phyloP scores from a whole-genome alignment of 306 rosid species.

The Myrica gale region DNA sequence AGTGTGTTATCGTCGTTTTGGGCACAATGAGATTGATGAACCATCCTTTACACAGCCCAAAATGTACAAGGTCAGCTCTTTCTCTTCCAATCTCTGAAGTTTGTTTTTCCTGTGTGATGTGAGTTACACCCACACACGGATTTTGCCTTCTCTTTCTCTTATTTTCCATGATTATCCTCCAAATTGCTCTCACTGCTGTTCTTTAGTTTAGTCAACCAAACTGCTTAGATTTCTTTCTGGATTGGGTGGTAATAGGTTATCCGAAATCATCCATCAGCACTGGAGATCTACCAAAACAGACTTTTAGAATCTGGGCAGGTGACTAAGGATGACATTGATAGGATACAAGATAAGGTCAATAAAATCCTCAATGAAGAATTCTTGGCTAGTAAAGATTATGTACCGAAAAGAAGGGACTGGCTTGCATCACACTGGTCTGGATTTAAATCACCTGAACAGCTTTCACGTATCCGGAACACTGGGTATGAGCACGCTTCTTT shows the following conservation, averaged over 20 bases:
- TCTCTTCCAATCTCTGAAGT: constrained; percentile 6
- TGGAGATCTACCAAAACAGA: constrained; percentile 77
- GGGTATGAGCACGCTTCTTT: constrained; percentile 52
- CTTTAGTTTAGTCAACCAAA: constrained; percentile 22
- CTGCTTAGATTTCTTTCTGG: constrained; percentile 22
- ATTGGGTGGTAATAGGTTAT: constrained; percentile 54
- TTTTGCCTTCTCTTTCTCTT: not conserved
- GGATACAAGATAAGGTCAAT: constrained; percentile 65
- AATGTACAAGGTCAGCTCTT: constrained; percentile 80
- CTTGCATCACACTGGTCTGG: constrained; percentile 96
- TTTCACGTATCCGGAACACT: constrained; percentile 87
- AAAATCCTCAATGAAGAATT: constrained; percentile 84
- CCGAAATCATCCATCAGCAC: constrained; percentile 78
- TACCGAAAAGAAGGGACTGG: constrained; percentile 93
- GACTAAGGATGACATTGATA: constrained; percentile 60
- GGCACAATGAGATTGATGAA: constrained; percentile 97
- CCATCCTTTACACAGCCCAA: constrained; percentile 98
- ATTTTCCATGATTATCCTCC: not conserved
- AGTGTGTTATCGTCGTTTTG: constrained; percentile 92
- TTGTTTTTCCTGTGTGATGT: constrained; percentile 12
- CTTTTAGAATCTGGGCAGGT: constrained; percentile 77
- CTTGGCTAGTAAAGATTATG: constrained; percentile 83
- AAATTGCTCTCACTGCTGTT: not conserved
- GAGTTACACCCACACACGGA: not conserved
- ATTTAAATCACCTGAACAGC: constrained; percentile 92